A percentile compares a stretch with the other conserved stretches of the same genome.
Conservation (phyloP, 2,329 filamentous ascomycete species). For the Pestalotiopsis sp. region DNA sequence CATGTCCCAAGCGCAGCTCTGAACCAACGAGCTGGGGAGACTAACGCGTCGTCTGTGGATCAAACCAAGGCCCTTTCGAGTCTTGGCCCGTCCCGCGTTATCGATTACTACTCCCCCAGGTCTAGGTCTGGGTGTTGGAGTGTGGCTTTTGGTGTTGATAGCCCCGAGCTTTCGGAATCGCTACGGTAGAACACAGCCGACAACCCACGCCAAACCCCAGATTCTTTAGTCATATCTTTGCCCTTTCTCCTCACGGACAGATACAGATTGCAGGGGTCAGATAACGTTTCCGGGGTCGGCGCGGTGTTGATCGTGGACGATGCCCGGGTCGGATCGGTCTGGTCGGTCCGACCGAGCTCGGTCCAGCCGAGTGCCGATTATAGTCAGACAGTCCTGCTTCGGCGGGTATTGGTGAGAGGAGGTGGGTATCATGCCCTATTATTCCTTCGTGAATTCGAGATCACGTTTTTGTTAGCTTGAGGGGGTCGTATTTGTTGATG, state of each 20-base stretch:
- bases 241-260: not conserved
- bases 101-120: not conserved
- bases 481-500: not conserved
- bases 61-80: not conserved
- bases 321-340: not conserved
- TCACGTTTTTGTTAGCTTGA: not conserved
- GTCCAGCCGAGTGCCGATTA: constrained; percentile 5
- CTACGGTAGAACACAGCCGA: not conserved
- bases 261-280: not conserved
- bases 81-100: not conserved
- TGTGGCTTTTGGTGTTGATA: too few species aligned
- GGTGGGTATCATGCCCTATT: not conserved
- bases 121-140: too few species aligned
- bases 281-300: not conserved
- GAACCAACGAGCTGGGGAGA: not conserved
- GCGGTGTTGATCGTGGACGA: not conserved
- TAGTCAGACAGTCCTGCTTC: not conserved
- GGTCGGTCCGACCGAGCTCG: not conserved
- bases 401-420: not conserved
- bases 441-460: not conserved
- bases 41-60: not conserved
- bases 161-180: not conserved
- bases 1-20: not conserved
- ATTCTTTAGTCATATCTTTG: constrained; percentile 4
- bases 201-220: not conserved